Evolutionary conservation across 129 eudicot genomes (phyloP).

Genomic region (Helianthus annuus): HanXRQr2.0-SUNRISE NC_035445.2:110499329-110499828

Average conservation of each 20-base stretch:
- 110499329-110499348: no score
- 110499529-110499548: slow-evolving; percentile 35
- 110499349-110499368: no score
- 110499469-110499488: no score
- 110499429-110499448: no score
- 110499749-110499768: slow-evolving; percentile 48
- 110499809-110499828: slow-evolving; percentile 67
- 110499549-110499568: slow-evolving; percentile 38
- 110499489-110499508: not conserved
- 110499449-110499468: no score
- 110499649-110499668: slow-evolving; percentile 4
- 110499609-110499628: slow-evolving; percentile 46
- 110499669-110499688: slow-evolving; percentile 26
- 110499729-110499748: slow-evolving; percentile 43
- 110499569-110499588: slow-evolving; percentile 43
- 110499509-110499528: slow-evolving; percentile 20
- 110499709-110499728: slow-evolving; percentile 32
- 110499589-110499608: slow-evolving; percentile 38
- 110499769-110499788: slow-evolving; percentile 48
- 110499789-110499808: slow-evolving; percentile 66
- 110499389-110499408: no score
- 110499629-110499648: slow-evolving; percentile 56
- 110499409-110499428: no score
- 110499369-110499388: no score
- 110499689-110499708: slow-evolving; percentile 45